Percentiles rank a stretch among this genome's conserved stretches.
These are phyloP conservation scores for Beauveria asiatica DNA, from an alignment of 2,329 filamentous ascomycete species.

Conservation along the genomic window DNA sequence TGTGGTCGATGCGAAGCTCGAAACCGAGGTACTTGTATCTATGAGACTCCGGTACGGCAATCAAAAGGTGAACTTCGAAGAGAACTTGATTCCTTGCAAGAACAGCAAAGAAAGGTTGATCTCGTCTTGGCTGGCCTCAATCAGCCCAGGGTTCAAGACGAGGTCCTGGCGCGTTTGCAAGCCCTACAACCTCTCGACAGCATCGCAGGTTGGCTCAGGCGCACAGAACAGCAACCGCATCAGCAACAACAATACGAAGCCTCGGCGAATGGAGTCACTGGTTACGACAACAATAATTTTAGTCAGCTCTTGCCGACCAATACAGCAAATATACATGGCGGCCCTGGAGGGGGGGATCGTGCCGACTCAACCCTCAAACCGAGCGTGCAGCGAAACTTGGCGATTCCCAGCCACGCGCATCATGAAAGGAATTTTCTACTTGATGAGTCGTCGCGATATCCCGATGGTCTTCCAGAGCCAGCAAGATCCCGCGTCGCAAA, in stretches of 20 bases:
- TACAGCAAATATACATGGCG: not conserved
- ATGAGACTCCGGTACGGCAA: not conserved
- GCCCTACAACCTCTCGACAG: conserved; percentile 44
- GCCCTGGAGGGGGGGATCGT: not conserved
- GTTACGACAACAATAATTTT: not conserved
- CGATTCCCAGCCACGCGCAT: not conserved
- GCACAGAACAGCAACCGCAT: not conserved
- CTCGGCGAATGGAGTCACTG: not conserved
- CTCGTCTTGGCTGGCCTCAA: conserved; percentile 46
- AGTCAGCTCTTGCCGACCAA: not conserved
- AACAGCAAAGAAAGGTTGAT: conserved; percentile 44
- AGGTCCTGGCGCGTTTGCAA: conserved; percentile 44
- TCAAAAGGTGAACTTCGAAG: not conserved
- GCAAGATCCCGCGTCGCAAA: not conserved
- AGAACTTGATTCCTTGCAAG: not conserved
- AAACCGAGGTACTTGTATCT: conserved; percentile 33
- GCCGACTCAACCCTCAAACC: not conserved
- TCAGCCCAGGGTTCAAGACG: conserved; percentile 42
- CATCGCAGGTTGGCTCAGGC: conserved; percentile 47
- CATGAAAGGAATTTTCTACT: not conserved
- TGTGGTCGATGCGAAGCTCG: not conserved
- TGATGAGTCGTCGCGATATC: not conserved
- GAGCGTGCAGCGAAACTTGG: not conserved
- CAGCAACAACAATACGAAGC: not conserved
- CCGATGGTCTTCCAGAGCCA: not conserved